Base-by-base conservation (phyloP, 768 basidiomycete species). In the Pleurotus salmoneostramineus region DNA sequence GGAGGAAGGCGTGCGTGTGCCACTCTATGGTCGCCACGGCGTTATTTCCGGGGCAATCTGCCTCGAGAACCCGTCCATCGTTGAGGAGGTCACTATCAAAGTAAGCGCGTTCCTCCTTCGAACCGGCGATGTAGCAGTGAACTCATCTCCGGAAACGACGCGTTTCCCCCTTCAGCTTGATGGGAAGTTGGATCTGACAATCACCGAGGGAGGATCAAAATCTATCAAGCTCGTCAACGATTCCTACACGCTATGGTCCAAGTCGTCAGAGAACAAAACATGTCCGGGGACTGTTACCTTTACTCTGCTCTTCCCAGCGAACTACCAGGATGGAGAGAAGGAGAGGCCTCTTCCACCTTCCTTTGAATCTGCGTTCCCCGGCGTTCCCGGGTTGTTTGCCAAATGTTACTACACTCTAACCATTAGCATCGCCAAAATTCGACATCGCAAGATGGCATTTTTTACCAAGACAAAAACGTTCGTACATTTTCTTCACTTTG, bases 401-500 rank as follows among this genome's bases (percentile, higher is more conserved):
- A 71, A 73, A 45, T 75, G 70, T 44, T 64, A 68, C 0, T 89
- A 87, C 63, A 68, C 70, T 1, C 62, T 89, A 3, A 74, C 66
- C 3, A 68, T 88, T 15, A 67, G 66, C 42, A 61, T 81, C 43
- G 74, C 68, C 21, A 73, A 75, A 48, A 65, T 65, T 6, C 73
- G 74, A 5, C 70, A 70, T 43, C 70, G 68, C 51, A 75, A 78
- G 43, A 56, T 80, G 34, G 69, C 74, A 1, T 70, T 84, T 44
- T 76, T 80, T 68, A 79, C 72, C 10, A 75, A 72, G 31, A 75
- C 65, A 8, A 78, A 81, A 67, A 70, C 63, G 86, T 85, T 63
- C 50, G 75, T 63, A 5, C 3, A 70, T 60, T 8, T 40, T 50
- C 33, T 49, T 42, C 33, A 58, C 33, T 12, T 31, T 27, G 4